phyloP scores from a whole-genome alignment of 2,329 filamentous ascomycete genomes.

The Aspergillus hiratsukae region DNA sequence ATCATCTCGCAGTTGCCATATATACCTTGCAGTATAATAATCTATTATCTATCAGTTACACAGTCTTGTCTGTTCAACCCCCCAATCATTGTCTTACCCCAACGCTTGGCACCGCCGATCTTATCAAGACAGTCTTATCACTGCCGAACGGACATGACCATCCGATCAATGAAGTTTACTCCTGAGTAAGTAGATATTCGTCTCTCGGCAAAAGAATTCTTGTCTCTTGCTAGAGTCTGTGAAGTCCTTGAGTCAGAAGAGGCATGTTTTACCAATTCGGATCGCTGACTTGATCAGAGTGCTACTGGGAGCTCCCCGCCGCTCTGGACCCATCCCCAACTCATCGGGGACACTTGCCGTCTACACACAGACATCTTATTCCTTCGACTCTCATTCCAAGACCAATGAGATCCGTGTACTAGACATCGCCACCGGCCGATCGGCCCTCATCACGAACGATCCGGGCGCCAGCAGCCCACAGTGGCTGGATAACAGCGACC shows the following conservation, averaged over 20 bases:
- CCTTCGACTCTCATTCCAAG: constrained; percentile 46
- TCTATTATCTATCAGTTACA: not conserved
- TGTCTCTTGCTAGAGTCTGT: not conserved
- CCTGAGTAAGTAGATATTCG: constrained; percentile 31
- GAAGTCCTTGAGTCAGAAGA: not conserved
- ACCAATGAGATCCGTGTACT: constrained; percentile 45
- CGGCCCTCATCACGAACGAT: constrained; percentile 42
- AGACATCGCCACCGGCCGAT: constrained; percentile 39
- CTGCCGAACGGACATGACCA: constrained; percentile 32
- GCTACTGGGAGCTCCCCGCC: constrained; percentile 44
- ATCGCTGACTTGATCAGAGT: constrained; percentile 28
- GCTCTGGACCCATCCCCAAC: constrained; percentile 43
- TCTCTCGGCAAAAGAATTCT: not conserved
- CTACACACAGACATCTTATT: constrained; percentile 48
- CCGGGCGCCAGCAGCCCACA: constrained; percentile 42
- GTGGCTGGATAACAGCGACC: constrained; percentile 42
- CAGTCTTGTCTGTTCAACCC: not conserved
- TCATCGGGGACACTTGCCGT: constrained; percentile 44
- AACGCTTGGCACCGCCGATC: constrained; percentile 18
- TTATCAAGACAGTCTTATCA: constrained; percentile 8
- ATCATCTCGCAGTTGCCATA: not conserved
- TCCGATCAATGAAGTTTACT: constrained; percentile 39
- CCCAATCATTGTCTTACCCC: constrained; percentile 7
- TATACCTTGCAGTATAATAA: not conserved
- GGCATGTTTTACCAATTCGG: not conserved